A percentile compares a stretch with the other conserved stretches of the same genome.
Conservation (phyloP, 2,329 filamentous ascomycete genomes). For the Neodidymelliopsis sp. region DNA sequence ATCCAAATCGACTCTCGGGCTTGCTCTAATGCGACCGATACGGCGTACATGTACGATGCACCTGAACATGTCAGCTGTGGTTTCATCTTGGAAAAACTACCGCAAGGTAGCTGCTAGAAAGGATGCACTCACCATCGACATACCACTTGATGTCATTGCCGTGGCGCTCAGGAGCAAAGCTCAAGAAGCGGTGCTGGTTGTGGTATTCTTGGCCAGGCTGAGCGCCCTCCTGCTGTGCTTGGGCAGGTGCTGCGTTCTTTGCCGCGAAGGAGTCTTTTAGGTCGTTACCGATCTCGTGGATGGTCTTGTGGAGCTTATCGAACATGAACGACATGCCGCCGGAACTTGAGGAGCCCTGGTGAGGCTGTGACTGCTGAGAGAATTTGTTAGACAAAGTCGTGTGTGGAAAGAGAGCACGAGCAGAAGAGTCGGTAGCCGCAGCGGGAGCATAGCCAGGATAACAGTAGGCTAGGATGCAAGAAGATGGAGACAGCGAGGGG, state of each 20-base stretch:
- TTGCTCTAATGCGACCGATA: slow-evolving; percentile 78
- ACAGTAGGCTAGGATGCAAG: slow-evolving; percentile 16
- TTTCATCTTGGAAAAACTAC: too few species aligned
- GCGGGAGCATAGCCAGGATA: slow-evolving; percentile 7
- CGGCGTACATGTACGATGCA: slow-evolving; percentile 77
- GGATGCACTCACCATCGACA: slow-evolving; percentile 72
- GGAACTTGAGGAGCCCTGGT: slow-evolving; percentile 38
- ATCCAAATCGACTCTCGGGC: slow-evolving; percentile 83
- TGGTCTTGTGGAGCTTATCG: slow-evolving; percentile 62
- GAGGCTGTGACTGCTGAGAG: slow-evolving; percentile 34
- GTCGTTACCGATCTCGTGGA: slow-evolving; percentile 60
- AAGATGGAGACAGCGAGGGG: slow-evolving; percentile 13
- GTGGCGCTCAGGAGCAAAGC: slow-evolving; percentile 75
- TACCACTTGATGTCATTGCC: slow-evolving; percentile 85
- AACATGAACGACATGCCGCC: slow-evolving; percentile 57
- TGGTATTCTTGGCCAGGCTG: slow-evolving; percentile 51
- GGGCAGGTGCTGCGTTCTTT: slow-evolving; percentile 56
- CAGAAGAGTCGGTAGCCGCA: slow-evolving; percentile 4
- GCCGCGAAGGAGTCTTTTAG: slow-evolving; percentile 59
- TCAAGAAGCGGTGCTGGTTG: slow-evolving; percentile 60
- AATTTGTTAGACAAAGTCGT: slow-evolving; percentile 15
- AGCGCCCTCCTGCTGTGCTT: slow-evolving; percentile 33
- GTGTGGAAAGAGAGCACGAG: slow-evolving; percentile 10
- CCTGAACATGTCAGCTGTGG: not conserved
- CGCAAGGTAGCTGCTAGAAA: too few species aligned